A percentile compares a stretch with the other conserved stretches of the same genome.
Conservation (phyloP, 768 basidiomycete genomes). For the Amanita pseudoporphyria region DNA sequence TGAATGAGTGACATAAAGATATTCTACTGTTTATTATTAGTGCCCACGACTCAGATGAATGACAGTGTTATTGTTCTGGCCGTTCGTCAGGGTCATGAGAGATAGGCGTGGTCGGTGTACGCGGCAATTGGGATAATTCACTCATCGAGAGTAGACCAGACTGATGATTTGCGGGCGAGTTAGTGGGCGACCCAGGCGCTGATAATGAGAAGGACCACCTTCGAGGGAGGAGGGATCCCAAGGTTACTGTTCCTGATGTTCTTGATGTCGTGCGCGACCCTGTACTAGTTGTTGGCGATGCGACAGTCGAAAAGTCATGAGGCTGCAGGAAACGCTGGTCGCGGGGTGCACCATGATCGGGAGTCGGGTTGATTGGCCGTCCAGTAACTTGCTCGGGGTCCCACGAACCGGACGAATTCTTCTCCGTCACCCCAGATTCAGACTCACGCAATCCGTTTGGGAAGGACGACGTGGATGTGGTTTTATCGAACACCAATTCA, state of each 20-base stretch:
- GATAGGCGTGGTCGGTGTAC: background rate
- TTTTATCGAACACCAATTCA: conserved; percentile 37
- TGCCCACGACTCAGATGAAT: background rate
- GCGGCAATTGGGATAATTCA: background rate
- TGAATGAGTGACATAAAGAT: too few relatives aligned
- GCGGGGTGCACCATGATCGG: conserved; percentile 31
- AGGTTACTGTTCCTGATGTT: conserved; percentile 28
- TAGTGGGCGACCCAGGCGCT: conserved; percentile 18
- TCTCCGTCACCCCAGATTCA: conserved; percentile 30
- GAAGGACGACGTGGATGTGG: conserved; percentile 11
- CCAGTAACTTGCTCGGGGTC: conserved; percentile 12
- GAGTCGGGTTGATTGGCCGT: conserved; percentile 45
- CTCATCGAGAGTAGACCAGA: conserved; percentile 3
- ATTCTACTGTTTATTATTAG: background rate
- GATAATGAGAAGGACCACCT: conserved; percentile 28
- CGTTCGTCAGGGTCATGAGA: background rate
- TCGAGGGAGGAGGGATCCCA: conserved; percentile 28
- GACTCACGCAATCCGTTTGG: conserved; percentile 10
- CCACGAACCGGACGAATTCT: conserved; percentile 14
- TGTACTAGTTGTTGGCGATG: conserved; percentile 20
- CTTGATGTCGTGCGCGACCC: conserved; percentile 23
- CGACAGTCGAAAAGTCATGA: conserved; percentile 34
- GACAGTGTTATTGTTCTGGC: background rate
- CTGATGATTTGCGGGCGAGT: conserved; percentile 9
- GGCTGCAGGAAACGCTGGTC: conserved; percentile 33